These are phyloP conservation scores for Ganoderma boninense DNA, from an alignment of 1,284 basidiomycete species.

Conservation along the genomic window DNA sequence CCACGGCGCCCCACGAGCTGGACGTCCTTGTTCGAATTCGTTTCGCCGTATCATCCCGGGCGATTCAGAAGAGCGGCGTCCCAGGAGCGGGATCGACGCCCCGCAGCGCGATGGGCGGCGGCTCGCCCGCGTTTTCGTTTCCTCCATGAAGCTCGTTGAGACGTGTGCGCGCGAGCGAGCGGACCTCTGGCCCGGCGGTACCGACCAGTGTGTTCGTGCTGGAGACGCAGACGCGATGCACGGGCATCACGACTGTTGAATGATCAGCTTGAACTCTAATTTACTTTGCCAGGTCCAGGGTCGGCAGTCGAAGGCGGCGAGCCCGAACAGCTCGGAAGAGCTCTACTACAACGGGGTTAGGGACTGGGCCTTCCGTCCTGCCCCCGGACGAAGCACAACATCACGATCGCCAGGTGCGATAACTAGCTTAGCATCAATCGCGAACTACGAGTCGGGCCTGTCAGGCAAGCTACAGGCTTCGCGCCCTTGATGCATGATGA, in stretches of 20 bases:
- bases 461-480: background rate
- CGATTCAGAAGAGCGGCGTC: background rate
- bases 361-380: background rate
- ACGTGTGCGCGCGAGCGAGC: background rate
- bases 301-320: background rate
- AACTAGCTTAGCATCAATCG: too few relatives aligned
- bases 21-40: background rate
- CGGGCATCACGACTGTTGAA: background rate
- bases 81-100: background rate
- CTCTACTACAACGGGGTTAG: background rate
- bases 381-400: background rate
- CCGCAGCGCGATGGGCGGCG: too few relatives aligned
- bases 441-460: constrained; percentile 10
- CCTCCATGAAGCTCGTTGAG: too few relatives aligned
- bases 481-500: background rate
- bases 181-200: background rate
- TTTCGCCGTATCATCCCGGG: background rate
- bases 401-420: background rate
- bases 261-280: background rate
- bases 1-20: background rate
- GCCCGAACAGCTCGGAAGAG: background rate
- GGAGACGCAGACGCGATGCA: background rate
- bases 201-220: background rate
- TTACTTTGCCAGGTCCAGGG: background rate
- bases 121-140: too few relatives aligned